Base-by-base conservation (phyloP, 352 stramenopile species). In the Globisporangium lucens region DNA sequence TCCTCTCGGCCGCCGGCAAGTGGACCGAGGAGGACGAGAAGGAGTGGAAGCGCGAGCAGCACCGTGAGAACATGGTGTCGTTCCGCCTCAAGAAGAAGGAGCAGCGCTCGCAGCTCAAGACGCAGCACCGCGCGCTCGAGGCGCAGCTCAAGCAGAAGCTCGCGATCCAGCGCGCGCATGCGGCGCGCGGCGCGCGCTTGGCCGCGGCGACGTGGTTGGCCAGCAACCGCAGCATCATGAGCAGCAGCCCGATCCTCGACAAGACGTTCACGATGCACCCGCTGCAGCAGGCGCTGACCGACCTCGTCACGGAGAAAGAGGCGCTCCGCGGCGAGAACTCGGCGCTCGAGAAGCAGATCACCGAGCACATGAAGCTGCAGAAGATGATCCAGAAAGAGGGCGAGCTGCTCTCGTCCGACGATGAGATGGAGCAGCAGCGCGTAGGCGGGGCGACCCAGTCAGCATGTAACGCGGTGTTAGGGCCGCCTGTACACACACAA, bases 1-100 rank as follows among this genome's bases (percentile, higher is more conserved):
- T 82, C 65, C 67, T 82, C 56, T 82, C 75, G 41, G 72, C 75
- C 36, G 75, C 71, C 0, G 75, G 75, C 43, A 75, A 74, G 62
- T 82, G 75, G 75, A 82, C 75, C 27, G 73, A 78, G 46, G 75
- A 82, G 56, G 75, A 82, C 64, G 73, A 82, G 64, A 82, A 79
- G 69, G 67, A 78, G 63, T 82, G 75, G 75, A 82, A 82, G 60
- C 75, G 75, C 22, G 70, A 82, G 62, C 75, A 82, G 36, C 75
- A 82, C 62, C 75, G 75, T 22, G 75, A 82, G 62, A 82, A 82
- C 66, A 82, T 82, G 75, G 75, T 82, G 27, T 79, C 77, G 62
- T 82, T 82, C 73, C 71, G 75, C 22, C 73, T 68, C 47, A 82
- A 82, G 73, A 82, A 82, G 75, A 82, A 82, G 67, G 75, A 71